Evolutionary conservation across 1,139 yeast genomes (phyloP), one percentile per base, ranked within the genome.

Genomic region (Saccharomyces pastorianus): DNA sequence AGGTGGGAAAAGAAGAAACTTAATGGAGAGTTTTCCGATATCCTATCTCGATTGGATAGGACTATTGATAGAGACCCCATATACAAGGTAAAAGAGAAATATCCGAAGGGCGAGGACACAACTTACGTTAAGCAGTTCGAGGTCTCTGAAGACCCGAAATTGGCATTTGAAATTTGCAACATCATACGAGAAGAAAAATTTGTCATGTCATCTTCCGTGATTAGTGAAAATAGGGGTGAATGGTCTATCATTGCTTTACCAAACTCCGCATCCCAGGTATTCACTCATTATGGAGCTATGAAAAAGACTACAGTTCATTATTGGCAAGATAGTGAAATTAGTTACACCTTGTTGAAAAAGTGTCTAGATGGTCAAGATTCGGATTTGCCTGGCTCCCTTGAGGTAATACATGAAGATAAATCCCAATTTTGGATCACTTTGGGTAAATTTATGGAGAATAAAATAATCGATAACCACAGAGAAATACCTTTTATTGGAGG

Each of bases 191-290:
- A 52, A 8, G 55, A 61, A 13, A 64, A 64, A 51, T 66, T 68
- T 49, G 52, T 68, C 27, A 56, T 68, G 60, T 63, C 68, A 13
- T 68, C 71, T 0, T 60, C 70, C 0, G 55, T 65, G 13, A 49
- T 65, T 7, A 61, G 63, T 46, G 52, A 60, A 3, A 59, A 65
- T 42, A 59, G 70, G 0, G 97, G 98, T 0, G 78, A 83, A 56
- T 89, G 95, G 93, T 83, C 96, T 0, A 83, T 93, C 9, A 79
- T 93, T 54, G 97, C 96, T 0, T 63, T 89, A 1, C 89, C 95
- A 0, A 77, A 77, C 13, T 60, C 61, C 1, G 74, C 73, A 0
- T 83, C 95, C 1, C 76, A 76, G 20, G 80, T 84, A 1, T 75
- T 89, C 27, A 79, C 88, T 1, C 91, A 89, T 64, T 87, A 64